Conservation (phyloP, 2,329 filamentous ascomycete species). For the Verticillium longisporum region DNA sequence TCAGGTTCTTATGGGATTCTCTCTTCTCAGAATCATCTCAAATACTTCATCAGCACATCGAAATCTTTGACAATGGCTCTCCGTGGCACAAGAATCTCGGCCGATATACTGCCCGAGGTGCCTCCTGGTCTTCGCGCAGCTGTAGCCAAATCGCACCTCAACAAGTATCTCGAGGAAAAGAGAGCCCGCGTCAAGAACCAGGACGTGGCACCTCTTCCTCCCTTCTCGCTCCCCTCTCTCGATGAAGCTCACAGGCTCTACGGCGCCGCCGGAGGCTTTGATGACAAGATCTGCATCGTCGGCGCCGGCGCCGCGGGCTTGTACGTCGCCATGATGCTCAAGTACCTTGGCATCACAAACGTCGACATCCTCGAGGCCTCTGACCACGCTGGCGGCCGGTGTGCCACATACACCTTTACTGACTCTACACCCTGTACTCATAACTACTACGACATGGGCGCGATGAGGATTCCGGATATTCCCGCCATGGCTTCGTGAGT, state of each 20-base stretch:
- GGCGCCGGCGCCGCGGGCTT: constrained; percentile 28
- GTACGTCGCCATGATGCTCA: constrained; percentile 24
- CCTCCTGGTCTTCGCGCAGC: neutral
- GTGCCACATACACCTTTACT: constrained; percentile 25
- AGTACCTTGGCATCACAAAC: constrained; percentile 17
- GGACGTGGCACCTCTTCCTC: neutral
- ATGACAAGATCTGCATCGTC: constrained; percentile 21
- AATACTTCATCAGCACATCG: neutral
- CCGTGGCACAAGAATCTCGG: neutral
- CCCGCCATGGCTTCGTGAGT: constrained; percentile 16
- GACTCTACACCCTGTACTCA: constrained; percentile 12
- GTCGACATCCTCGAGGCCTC: constrained; percentile 26
- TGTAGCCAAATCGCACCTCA: neutral
- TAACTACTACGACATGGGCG: constrained; percentile 33
- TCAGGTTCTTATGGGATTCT: no score
- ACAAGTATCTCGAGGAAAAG: neutral
- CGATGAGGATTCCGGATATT: constrained; percentile 30
- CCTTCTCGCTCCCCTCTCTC: neutral
- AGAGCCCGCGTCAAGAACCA: neutral
- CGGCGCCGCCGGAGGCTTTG: neutral
- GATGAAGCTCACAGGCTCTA: neutral
- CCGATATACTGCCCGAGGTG: neutral
- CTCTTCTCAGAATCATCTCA: neutral
- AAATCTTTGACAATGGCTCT: neutral
- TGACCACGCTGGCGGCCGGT: constrained; percentile 22